These are phyloP conservation scores for Saccharomyces mikatae DNA, from an alignment of 805 yeast species.

Conservation along the genomic window DNA sequence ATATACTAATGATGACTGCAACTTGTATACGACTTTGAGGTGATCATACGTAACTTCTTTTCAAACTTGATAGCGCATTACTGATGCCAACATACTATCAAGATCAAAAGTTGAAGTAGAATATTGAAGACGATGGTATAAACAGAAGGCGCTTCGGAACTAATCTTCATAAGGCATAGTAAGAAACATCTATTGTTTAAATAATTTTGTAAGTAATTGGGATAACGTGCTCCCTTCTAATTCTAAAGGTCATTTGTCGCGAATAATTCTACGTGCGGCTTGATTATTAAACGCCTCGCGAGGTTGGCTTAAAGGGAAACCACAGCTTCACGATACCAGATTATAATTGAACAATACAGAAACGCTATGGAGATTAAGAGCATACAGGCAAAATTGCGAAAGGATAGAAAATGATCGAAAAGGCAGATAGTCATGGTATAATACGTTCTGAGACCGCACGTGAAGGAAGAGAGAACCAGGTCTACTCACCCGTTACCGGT, in stretches of 20 bases:
- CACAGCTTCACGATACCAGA: neutral
- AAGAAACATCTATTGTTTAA: neutral
- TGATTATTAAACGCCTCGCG: neutral
- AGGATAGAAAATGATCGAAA: neutral
- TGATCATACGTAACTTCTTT: neutral
- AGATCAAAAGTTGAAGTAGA: neutral
- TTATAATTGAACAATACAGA: neutral
- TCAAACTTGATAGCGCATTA: neutral
- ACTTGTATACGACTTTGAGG: neutral
- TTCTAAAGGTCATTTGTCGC: neutral
- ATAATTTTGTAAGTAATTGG: neutral
- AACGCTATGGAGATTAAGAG: neutral
- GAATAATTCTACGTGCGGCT: neutral
- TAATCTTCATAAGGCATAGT: neutral
- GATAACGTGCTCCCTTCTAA: neutral
- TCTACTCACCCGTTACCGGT: constrained; percentile 52
- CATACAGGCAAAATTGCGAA: neutral
- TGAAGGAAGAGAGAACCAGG: constrained; percentile 51
- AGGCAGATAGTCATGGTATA: constrained; percentile 9
- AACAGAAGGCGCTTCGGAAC: neutral
- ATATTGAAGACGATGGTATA: neutral
- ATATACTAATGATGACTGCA: too few relatives aligned
- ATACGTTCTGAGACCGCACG: constrained; percentile 34
- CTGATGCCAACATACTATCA: neutral
- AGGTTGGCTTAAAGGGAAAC: neutral